Percentiles rank a stretch among this genome's conserved stretches.
Conservation (phyloP, 1,284 basidiomycete species). For the Coriolopsis trogii region DNA sequence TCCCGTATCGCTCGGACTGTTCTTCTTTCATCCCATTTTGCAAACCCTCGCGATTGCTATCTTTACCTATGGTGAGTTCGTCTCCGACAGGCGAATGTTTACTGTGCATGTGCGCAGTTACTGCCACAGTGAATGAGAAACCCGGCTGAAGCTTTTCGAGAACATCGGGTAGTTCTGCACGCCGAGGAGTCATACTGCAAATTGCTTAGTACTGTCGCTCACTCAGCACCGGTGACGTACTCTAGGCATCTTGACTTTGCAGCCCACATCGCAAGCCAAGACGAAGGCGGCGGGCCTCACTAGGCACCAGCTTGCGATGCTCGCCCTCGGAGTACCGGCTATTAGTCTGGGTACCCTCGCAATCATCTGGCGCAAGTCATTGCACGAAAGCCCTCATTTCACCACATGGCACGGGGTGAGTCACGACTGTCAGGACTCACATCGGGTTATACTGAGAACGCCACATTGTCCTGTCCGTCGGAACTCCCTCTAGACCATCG, state of each 20-base stretch:
- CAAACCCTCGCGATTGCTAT: slow-evolving; percentile 56
- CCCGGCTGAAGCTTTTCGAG: too few species aligned
- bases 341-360: slow-evolving; percentile 57
- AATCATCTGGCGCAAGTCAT: slow-evolving; percentile 57
- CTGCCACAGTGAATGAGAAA: too few species aligned
- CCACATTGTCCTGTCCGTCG: slow-evolving; percentile 12
- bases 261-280: slow-evolving; percentile 67
- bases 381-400: slow-evolving; percentile 53
- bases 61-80: slow-evolving; percentile 59
- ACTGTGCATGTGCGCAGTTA: too few species aligned
- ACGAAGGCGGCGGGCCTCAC: slow-evolving; percentile 66
- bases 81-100: too few species aligned
- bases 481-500: slow-evolving; percentile 48
- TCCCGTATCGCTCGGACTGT: slow-evolving; percentile 56
- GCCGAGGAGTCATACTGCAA: too few species aligned
- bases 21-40: slow-evolving; percentile 64
- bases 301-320: slow-evolving; percentile 64
- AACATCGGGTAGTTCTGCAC: too few species aligned
- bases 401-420: slow-evolving; percentile 70
- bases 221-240: too few species aligned
- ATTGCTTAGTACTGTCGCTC: too few species aligned
- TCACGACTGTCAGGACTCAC: slow-evolving; percentile 14
- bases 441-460: background rate
- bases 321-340: slow-evolving; percentile 54
- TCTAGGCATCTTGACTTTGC: slow-evolving; percentile 74